Conservation (phyloP, 257 asterid species). For the Solanum habrochaites region DNA sequence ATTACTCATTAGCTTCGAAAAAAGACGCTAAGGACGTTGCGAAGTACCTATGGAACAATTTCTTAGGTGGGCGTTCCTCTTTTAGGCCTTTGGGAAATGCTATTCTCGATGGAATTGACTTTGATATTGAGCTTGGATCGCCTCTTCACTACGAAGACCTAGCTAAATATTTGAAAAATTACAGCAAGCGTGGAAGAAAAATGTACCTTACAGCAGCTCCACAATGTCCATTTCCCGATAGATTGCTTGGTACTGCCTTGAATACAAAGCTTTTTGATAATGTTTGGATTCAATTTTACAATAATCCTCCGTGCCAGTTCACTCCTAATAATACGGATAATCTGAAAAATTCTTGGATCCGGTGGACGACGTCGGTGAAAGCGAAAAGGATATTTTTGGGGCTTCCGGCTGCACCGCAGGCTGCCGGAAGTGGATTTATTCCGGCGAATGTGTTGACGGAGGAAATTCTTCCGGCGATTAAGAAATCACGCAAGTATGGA, state of each 20-base stretch:
- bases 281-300: conserved; percentile 56
- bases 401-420: conserved; percentile 38
- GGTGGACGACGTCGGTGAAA: conserved; percentile 14
- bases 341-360: conserved; percentile 31
- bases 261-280: conserved; percentile 35
- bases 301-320: conserved; percentile 34
- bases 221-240: conserved; percentile 41
- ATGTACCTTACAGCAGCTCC: conserved; percentile 41
- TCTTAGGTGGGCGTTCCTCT: neutral
- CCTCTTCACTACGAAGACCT: neutral
- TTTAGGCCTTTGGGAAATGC: conserved; percentile 5
- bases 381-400: conserved; percentile 38
- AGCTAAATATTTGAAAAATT: neutral
- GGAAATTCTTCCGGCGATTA: conserved; percentile 44
- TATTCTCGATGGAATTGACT: neutral
- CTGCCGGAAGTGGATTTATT: conserved; percentile 36
- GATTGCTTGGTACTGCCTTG: conserved; percentile 16
- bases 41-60: neutral
- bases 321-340: neutral
- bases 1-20: neutral
- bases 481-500: conserved; percentile 30
- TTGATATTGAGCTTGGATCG: conserved; percentile 3
- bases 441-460: conserved; percentile 35
- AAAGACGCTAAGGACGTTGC: conserved; percentile 6
- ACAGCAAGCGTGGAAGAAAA: conserved; percentile 5